phyloP scores from a whole-genome alignment of 257 asterid genomes.

The Forsythia viridissima region DNA sequence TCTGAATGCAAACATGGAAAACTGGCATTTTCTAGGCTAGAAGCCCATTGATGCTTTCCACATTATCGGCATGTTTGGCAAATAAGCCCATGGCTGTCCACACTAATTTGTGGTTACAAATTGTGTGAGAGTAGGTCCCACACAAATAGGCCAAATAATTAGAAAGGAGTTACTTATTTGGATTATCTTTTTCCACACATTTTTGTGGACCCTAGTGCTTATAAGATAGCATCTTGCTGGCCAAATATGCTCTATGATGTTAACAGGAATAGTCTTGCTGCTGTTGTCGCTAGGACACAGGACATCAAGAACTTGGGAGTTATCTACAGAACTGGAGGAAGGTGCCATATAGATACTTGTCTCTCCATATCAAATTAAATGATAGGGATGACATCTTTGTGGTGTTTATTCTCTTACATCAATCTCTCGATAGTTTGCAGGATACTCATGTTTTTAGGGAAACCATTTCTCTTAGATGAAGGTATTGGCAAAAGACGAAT shows the following conservation, averaged over 20 bases:
- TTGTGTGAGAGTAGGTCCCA: too few species aligned
- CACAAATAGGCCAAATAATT: too few species aligned
- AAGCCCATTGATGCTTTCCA: background rate
- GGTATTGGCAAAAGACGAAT: background rate
- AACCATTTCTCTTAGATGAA: background rate
- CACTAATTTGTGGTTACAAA: too few species aligned
- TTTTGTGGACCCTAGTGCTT: too few species aligned
- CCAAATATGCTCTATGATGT: background rate
- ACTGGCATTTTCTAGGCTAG: background rate
- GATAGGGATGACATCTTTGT: background rate
- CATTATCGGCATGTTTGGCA: background rate
- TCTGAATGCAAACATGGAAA: background rate
- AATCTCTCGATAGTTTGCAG: background rate
- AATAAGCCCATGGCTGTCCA: too few species aligned
- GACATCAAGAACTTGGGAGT: background rate
- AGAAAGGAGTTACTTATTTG: too few species aligned
- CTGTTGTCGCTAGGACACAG: background rate
- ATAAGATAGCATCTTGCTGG: too few species aligned
- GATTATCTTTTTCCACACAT: too few species aligned
- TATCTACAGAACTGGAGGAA: background rate
- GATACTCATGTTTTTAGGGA: too few species aligned
- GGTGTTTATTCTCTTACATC: background rate
- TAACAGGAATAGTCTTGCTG: background rate
- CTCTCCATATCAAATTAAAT: background rate
- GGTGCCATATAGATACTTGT: background rate